phyloP scores from a whole-genome alignment of 192 early-diverging fungal species.

The Backusella parvicylindrica region DNA sequence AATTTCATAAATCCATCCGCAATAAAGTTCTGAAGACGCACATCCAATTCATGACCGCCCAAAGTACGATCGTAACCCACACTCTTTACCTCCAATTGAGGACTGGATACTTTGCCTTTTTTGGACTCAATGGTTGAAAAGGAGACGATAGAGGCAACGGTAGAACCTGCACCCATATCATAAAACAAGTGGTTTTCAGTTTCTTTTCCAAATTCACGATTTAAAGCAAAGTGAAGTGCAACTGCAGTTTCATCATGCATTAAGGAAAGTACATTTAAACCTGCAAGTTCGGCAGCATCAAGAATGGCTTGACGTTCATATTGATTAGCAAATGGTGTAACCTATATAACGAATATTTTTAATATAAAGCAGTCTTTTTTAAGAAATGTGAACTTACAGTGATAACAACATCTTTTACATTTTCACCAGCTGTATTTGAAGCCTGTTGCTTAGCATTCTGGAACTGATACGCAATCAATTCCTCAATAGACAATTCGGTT shows the following conservation, averaged over 20 bases:
- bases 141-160: slow-evolving; percentile 81
- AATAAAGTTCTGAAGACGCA: slow-evolving; percentile 76
- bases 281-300: slow-evolving; percentile 90
- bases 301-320: slow-evolving; percentile 89
- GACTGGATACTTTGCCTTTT: slow-evolving; percentile 52
- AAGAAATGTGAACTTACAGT: slow-evolving; percentile 79
- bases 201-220: slow-evolving; percentile 56
- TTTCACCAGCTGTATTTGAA: slow-evolving; percentile 65
- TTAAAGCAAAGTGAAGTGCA: slow-evolving; percentile 90
- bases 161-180: slow-evolving; percentile 97
- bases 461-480: slow-evolving; percentile 94
- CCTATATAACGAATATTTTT: too few relatives aligned
- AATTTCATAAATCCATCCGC: slow-evolving; percentile 68
- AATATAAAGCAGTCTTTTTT: too few relatives aligned
- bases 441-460: slow-evolving; percentile 85
- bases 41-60: slow-evolving; percentile 87
- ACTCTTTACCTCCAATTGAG: slow-evolving; percentile 77
- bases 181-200: slow-evolving; percentile 87
- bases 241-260: slow-evolving; percentile 96
- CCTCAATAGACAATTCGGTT: slow-evolving; percentile 66
- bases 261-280: slow-evolving; percentile 74
- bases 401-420: slow-evolving; percentile 85
- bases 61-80: slow-evolving; percentile 79
- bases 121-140: slow-evolving; percentile 65
- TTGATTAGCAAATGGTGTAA: slow-evolving; percentile 89